Conservation (phyloP, 2,329 filamentous ascomycete species). For the Cryoendolithus antarcticus region DNA sequence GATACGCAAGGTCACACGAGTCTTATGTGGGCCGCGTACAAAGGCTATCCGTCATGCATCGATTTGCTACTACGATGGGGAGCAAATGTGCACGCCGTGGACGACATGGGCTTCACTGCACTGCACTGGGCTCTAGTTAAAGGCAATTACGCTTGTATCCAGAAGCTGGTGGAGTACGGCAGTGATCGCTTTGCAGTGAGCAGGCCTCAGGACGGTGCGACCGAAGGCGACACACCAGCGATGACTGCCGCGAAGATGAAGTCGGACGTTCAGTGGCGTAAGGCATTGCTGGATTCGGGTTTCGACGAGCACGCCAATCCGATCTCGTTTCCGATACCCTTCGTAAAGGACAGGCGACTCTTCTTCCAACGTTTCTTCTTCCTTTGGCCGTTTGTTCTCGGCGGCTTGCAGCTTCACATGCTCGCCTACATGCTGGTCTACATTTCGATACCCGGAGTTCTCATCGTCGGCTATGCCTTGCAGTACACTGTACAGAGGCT, state of each 20-base stretch:
- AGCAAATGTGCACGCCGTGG: constrained; percentile 77
- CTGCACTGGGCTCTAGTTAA: constrained; percentile 95
- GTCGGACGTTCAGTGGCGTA: constrained; percentile 67
- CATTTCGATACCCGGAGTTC: constrained; percentile 58
- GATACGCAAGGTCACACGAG: constrained; percentile 87
- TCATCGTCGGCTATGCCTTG: constrained; percentile 54
- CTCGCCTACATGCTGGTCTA: constrained; percentile 64
- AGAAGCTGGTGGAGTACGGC: constrained; percentile 92
- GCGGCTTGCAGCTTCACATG: constrained; percentile 59
- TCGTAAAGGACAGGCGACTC: constrained; percentile 61
- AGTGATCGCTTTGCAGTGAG: constrained; percentile 87
- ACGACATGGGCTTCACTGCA: constrained; percentile 88
- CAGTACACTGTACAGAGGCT: constrained; percentile 69
- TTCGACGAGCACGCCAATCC: constrained; percentile 69
- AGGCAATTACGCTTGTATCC: constrained; percentile 75
- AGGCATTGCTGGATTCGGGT: constrained; percentile 70
- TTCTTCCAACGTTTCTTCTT: constrained; percentile 84
- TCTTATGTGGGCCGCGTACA: constrained; percentile 98
- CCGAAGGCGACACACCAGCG: constrained; percentile 76
- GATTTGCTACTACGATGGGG: constrained; percentile 91
- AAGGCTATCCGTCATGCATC: constrained; percentile 84
- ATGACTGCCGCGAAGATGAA: constrained; percentile 84
- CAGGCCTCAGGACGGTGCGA: constrained; percentile 26
- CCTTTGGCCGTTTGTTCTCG: constrained; percentile 68
- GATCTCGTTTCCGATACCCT: constrained; percentile 60